A percentile compares a stretch with the other conserved stretches of the same genome.
Conservation (phyloP, 129 eudicot genomes). For the Oenanthe sinensis region DNA sequence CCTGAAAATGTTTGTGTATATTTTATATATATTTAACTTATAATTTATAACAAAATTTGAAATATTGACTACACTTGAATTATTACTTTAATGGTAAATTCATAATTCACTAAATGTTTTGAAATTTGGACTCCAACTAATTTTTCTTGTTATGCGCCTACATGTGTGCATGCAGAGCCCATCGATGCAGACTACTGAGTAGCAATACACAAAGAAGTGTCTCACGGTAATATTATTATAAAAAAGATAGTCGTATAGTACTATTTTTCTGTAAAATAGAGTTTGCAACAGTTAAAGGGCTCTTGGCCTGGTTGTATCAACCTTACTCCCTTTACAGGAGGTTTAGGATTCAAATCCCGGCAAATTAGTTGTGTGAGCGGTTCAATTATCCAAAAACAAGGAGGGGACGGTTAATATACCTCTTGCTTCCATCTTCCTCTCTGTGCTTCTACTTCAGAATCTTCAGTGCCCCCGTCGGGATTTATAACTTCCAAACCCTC, state of each 20-base stretch:
- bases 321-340: background rate
- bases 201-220: background rate
- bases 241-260: background rate
- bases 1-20: background rate
- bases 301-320: background rate
- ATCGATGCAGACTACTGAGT: background rate
- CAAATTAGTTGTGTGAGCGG: background rate
- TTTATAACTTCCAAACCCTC: conserved; percentile 80
- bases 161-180: background rate
- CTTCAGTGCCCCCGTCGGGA: conserved; percentile 81
- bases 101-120: background rate
- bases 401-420: conserved; percentile 21
- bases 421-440: conserved; percentile 87
- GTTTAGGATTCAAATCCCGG: background rate
- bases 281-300: background rate
- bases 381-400: background rate
- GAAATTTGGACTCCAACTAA: background rate
- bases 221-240: background rate
- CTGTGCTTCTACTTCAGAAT: conserved; percentile 79
- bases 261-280: background rate
- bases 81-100: background rate
- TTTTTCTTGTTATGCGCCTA: background rate
- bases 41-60: background rate
- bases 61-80: background rate
- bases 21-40: too few relatives aligned